phyloP scores from a whole-genome alignment of 1,284 basidiomycete genomes.

The Ustilago shanxiensis region DNA sequence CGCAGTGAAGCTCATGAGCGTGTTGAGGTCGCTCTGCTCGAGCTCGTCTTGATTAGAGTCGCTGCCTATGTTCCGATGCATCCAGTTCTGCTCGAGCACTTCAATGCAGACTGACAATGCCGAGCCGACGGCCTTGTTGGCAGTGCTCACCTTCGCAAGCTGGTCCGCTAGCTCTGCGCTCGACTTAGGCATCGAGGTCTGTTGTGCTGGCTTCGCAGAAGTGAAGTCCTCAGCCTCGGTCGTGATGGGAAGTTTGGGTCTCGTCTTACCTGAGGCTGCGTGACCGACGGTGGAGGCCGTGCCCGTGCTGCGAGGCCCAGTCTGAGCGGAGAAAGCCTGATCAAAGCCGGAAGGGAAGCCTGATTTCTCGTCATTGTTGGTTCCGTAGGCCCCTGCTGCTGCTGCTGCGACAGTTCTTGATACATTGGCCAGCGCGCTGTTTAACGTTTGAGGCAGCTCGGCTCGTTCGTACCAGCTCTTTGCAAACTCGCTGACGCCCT shows the following conservation, averaged over 20 bases:
- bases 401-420: constrained; percentile 53
- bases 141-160: constrained; percentile 32
- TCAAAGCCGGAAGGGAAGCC: constrained; percentile 50
- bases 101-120: constrained; percentile 50
- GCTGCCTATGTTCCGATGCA: constrained; percentile 3
- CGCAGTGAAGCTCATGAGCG: constrained; percentile 58
- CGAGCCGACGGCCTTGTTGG: constrained; percentile 52
- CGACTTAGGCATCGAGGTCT: background rate
- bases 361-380: constrained; percentile 16
- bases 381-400: constrained; percentile 31
- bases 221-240: background rate
- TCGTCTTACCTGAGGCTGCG: constrained; percentile 17
- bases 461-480: constrained; percentile 61
- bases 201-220: background rate
- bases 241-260: constrained; percentile 1
- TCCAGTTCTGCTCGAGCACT: constrained; percentile 47
- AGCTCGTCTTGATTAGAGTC: constrained; percentile 8
- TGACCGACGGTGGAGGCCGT: constrained; percentile 28
- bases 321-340: constrained; percentile 34
- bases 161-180: constrained; percentile 19
- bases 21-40: constrained; percentile 36
- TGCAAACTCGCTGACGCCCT: constrained; percentile 58
- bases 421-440: constrained; percentile 53
- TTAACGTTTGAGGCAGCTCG: constrained; percentile 46
- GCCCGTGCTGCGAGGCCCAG: constrained; percentile 11